Conservation (phyloP, 129 eudicot genomes). For the Deinandra increscens region DNA sequence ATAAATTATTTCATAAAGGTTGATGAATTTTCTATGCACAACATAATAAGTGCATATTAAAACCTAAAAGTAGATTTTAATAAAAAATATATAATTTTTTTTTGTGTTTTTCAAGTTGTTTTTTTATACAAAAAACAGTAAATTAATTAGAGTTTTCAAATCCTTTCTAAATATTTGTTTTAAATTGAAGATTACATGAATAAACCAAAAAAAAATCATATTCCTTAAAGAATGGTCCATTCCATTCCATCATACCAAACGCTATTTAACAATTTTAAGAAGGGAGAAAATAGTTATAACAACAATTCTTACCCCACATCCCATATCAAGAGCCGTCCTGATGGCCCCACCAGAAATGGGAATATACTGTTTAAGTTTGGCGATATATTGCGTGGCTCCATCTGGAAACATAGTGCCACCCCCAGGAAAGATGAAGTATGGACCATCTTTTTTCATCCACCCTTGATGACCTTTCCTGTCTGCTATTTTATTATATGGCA, state of each 20-base stretch:
- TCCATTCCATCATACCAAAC: not conserved
- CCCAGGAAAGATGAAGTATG: slow-evolving; percentile 92
- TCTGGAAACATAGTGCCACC: slow-evolving; percentile 99
- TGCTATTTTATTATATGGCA: slow-evolving; percentile 94
- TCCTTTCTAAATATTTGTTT: not conserved
- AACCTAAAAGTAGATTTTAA: not conserved
- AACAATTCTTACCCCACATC: slow-evolving; percentile 81
- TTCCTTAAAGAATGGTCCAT: not conserved
- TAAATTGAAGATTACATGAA: not conserved
- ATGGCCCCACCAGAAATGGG: slow-evolving; percentile 79
- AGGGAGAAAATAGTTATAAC: not conserved
- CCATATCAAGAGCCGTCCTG: slow-evolving; percentile 99
- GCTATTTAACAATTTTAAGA: not conserved
- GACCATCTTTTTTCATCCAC: slow-evolving; percentile 98
- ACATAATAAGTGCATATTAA: not conserved
- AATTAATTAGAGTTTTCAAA: not conserved
- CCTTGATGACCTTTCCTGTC: slow-evolving; percentile 99
- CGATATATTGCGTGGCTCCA: slow-evolving; percentile 90
- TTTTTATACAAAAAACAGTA: not conserved
- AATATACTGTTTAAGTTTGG: slow-evolving; percentile 83
- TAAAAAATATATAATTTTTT: not conserved
- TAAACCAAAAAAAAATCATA: not conserved
- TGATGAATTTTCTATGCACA: not conserved
- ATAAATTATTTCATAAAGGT: not conserved
- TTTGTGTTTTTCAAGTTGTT: not conserved